Conservation (phyloP, 495 filamentous ascomycete genomes). For the Oleoguttula mirabilis region DNA sequence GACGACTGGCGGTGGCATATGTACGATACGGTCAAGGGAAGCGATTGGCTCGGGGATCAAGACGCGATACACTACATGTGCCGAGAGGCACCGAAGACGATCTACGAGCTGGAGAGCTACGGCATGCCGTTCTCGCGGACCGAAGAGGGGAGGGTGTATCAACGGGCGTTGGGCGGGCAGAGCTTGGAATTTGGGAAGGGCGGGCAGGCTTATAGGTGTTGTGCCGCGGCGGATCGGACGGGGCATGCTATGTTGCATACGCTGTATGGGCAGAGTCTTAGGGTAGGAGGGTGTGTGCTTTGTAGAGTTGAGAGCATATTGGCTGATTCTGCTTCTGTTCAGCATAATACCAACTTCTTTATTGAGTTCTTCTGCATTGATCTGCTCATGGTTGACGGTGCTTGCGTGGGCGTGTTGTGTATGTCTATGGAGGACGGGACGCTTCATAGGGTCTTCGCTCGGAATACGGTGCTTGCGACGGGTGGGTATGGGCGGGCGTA, state of each 20-base stretch:
- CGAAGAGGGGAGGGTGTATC: slow-evolving; percentile 92
- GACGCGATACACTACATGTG: slow-evolving; percentile 99
- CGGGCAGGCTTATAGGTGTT: slow-evolving; percentile 93
- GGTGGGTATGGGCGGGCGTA: slow-evolving; percentile 95
- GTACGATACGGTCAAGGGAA: slow-evolving; percentile 99
- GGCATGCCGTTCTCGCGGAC: slow-evolving; percentile 96
- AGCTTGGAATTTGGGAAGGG: slow-evolving; percentile 90
- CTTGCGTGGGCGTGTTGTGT: slow-evolving; percentile 88
- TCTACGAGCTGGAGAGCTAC: slow-evolving; percentile 94
- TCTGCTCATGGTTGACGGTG: slow-evolving; percentile 90
- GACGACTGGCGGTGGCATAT: slow-evolving; percentile 99
- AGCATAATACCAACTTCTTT: slow-evolving; percentile 98
- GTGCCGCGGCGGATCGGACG: slow-evolving; percentile 87
- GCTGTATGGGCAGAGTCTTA: slow-evolving; percentile 89
- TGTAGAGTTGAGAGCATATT: neutral
- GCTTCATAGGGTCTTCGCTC: slow-evolving; percentile 85
- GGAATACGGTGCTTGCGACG: slow-evolving; percentile 91
- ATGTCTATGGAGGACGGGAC: slow-evolving; percentile 99
- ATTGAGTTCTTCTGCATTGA: slow-evolving; percentile 97
- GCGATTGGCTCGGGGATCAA: slow-evolving; percentile 97
- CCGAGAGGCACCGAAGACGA: slow-evolving; percentile 77
- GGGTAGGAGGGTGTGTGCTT: slow-evolving; percentile 8
- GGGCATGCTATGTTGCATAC: slow-evolving; percentile 95
- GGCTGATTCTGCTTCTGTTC: slow-evolving; percentile 13
- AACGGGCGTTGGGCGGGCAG: slow-evolving; percentile 95